These are phyloP conservation scores for Paracoccidioides lutzii DNA, from an alignment of 2,329 filamentous ascomycete genomes.

Conservation along the genomic window DNA sequence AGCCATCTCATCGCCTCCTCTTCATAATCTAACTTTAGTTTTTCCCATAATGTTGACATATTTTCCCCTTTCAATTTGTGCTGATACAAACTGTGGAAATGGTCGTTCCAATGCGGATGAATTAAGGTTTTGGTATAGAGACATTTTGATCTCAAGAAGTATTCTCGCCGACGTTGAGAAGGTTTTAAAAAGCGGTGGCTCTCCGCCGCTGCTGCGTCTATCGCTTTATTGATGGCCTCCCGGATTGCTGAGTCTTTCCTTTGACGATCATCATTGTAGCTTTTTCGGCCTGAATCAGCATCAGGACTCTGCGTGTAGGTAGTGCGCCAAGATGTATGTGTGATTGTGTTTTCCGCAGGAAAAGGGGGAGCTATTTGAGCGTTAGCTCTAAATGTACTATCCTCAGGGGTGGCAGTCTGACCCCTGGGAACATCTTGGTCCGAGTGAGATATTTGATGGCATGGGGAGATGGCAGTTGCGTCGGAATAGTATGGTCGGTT, in stretches of 20 bases:
- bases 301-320: neutral
- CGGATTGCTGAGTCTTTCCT: neutral
- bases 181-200: neutral
- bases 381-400: neutral
- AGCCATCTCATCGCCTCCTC: neutral
- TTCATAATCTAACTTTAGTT: neutral
- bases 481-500: neutral
- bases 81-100: neutral
- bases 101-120: constrained; percentile 3
- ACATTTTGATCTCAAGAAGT: constrained; percentile 6
- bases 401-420: neutral
- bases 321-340: neutral
- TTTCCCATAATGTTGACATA: neutral
- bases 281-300: no score
- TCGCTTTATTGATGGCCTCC: neutral
- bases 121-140: constrained; percentile 17
- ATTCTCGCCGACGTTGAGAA: neutral
- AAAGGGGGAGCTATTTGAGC: neutral
- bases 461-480: neutral
- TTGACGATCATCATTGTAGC: neutral
- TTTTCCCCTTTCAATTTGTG: neutral
- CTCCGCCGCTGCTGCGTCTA: neutral
- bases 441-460: neutral
- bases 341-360: neutral
- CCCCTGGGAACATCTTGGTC: neutral